Conservation (phyloP, 2,329 filamentous ascomycete genomes). For the Tolypocladium amazonense region DNA sequence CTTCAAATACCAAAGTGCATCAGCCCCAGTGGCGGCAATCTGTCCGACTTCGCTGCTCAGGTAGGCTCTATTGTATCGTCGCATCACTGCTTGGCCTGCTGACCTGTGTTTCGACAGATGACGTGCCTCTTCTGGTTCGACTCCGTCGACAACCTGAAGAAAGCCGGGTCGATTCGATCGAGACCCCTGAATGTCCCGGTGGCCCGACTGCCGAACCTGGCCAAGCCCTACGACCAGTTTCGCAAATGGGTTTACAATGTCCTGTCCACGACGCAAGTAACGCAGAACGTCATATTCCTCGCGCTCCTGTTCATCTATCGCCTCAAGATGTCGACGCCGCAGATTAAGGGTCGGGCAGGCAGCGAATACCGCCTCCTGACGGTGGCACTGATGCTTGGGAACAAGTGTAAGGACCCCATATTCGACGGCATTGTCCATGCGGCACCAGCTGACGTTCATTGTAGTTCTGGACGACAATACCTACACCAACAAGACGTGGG, state of each 20-base stretch:
- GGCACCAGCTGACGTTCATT: slow-evolving; percentile 9
- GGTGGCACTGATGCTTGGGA: slow-evolving; percentile 92
- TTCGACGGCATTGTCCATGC: neutral
- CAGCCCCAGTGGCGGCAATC: slow-evolving; percentile 60
- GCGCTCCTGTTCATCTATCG: slow-evolving; percentile 89
- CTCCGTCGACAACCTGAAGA: slow-evolving; percentile 65
- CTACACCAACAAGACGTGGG: slow-evolving; percentile 99
- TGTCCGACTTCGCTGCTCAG: slow-evolving; percentile 77
- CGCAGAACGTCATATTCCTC: slow-evolving; percentile 85
- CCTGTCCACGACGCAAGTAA: slow-evolving; percentile 88
- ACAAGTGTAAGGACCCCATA: slow-evolving; percentile 63
- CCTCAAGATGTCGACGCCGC: slow-evolving; percentile 80
- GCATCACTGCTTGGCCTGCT: neutral
- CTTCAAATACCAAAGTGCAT: slow-evolving; percentile 68
- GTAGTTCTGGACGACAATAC: slow-evolving; percentile 92
- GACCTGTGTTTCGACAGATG: slow-evolving; percentile 43
- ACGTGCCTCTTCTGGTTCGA: slow-evolving; percentile 98
- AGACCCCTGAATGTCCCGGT: slow-evolving; percentile 27
- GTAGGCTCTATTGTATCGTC: slow-evolving; percentile 32
- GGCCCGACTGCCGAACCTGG: slow-evolving; percentile 54
- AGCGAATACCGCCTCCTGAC: slow-evolving; percentile 91
- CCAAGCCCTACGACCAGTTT: slow-evolving; percentile 69
- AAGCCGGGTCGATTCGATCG: slow-evolving; percentile 52
- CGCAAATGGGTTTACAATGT: slow-evolving; percentile 90
- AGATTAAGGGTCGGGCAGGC: slow-evolving; percentile 80